Conservation (phyloP, 352 stramenopile genomes). For the Hyaloperonospora arabidopsidis region DNA sequence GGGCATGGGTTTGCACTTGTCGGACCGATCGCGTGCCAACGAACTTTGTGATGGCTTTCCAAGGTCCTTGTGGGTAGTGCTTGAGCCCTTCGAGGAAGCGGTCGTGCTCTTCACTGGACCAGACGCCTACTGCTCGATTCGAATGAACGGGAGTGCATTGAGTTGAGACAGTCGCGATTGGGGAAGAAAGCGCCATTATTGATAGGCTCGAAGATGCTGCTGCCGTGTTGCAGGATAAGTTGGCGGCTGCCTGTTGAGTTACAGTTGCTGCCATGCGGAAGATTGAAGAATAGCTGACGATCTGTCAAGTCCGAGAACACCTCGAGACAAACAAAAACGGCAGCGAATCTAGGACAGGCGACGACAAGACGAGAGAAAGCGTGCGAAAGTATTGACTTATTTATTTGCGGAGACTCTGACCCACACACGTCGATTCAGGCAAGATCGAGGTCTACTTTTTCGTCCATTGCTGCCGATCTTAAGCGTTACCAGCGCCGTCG, state of each 20-base stretch:
- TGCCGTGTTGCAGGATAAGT: background rate
- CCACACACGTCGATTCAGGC: slow-evolving; percentile 13
- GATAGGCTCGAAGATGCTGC: background rate
- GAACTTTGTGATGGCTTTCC: slow-evolving; percentile 38
- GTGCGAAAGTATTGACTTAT: slow-evolving; percentile 11
- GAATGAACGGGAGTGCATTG: slow-evolving; percentile 1
- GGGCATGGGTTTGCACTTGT: slow-evolving; percentile 59
- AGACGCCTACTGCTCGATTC: slow-evolving; percentile 31
- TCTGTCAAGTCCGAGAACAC: background rate
- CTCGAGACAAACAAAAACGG: slow-evolving; percentile 1
- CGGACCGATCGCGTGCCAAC: slow-evolving; percentile 47
- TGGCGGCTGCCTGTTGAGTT: slow-evolving; percentile 2
- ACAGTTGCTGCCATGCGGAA: slow-evolving; percentile 15
- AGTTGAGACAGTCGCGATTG: background rate
- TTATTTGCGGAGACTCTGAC: slow-evolving; percentile 18
- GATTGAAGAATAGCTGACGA: slow-evolving; percentile 23
- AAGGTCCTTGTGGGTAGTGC: slow-evolving; percentile 42
- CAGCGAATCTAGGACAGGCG: slow-evolving; percentile 23
- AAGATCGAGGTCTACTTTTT: slow-evolving; percentile 6
- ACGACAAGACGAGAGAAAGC: background rate
- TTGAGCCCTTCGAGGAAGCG: slow-evolving; percentile 47
- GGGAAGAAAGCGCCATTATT: background rate
- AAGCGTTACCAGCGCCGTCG: slow-evolving; percentile 1
- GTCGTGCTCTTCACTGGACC: slow-evolving; percentile 53
- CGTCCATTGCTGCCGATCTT: slow-evolving; percentile 8